Percentiles rank a stretch among this genome's conserved stretches.
phyloP scores from a whole-genome alignment of 495 filamentous ascomycete species.

The Tuber umbilicatum region DNA sequence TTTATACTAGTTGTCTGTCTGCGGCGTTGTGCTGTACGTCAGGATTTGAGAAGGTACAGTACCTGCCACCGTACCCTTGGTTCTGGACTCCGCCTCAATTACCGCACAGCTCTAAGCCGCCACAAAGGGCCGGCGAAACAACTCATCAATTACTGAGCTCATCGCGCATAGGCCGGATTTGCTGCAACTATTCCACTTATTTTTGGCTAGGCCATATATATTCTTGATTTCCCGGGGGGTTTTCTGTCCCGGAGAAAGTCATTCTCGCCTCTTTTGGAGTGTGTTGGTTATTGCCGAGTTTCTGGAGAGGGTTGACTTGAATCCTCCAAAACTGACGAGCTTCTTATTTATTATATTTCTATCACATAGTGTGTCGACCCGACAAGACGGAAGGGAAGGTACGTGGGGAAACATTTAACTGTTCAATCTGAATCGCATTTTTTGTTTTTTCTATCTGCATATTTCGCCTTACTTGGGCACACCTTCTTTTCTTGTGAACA shows the following conservation, averaged over 20 bases:
- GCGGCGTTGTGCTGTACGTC: background rate
- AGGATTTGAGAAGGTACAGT: background rate
- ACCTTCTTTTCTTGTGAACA: background rate
- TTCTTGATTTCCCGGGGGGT: conserved; percentile 18
- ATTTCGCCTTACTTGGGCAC: background rate
- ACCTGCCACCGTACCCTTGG: background rate
- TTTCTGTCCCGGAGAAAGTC: conserved; percentile 1
- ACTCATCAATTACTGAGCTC: conserved; percentile 35
- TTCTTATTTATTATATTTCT: background rate
- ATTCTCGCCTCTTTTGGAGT: background rate
- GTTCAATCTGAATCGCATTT: background rate
- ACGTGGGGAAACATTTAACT: background rate
- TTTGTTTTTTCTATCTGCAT: background rate
- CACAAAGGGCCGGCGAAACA: conserved; percentile 31
- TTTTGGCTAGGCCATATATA: conserved; percentile 16
- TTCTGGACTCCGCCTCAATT: conserved; percentile 29
- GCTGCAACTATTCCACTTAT: background rate
- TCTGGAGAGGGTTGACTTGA: background rate
- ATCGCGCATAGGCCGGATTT: conserved; percentile 31
- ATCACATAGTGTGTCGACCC: background rate
- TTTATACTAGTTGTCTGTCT: background rate
- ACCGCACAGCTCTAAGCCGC: conserved; percentile 29
- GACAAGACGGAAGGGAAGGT: background rate
- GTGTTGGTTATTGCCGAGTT: background rate
- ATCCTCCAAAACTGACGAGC: too few relatives aligned